Conservation (phyloP, 2,329 filamentous ascomycete genomes). For the Claviceps sp. region DNA sequence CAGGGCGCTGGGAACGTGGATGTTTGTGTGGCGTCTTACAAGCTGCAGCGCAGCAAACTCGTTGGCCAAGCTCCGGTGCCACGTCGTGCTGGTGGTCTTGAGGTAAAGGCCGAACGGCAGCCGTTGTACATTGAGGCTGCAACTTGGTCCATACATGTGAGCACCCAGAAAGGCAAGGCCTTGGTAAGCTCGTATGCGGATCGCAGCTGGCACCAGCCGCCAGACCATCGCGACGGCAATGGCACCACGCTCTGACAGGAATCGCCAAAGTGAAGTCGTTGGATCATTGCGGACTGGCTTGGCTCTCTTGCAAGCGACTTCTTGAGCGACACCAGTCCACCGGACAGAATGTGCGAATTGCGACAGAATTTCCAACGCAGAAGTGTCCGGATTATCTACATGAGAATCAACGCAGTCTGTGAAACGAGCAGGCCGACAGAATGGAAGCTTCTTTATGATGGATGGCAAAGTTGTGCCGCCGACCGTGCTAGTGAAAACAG, state of each 20-base stretch:
- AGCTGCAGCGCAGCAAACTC: slow-evolving; percentile 3
- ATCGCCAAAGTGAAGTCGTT: background rate
- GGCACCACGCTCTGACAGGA: background rate
- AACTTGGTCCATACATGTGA: slow-evolving; percentile 7
- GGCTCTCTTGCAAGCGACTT: background rate
- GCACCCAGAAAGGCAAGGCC: background rate
- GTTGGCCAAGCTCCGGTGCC: slow-evolving; percentile 1
- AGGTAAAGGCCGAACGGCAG: slow-evolving; percentile 11
- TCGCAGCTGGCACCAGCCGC: background rate
- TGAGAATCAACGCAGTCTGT: background rate
- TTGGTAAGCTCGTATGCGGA: slow-evolving; percentile 1
- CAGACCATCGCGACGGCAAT: background rate
- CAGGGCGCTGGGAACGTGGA: slow-evolving; percentile 1
- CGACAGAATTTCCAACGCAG: background rate
- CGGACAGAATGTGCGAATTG: background rate
- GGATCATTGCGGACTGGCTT: background rate
- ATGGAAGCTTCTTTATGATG: background rate
- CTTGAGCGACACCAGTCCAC: background rate
- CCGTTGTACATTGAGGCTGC: slow-evolving; percentile 8
- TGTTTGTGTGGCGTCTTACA: slow-evolving; percentile 1
- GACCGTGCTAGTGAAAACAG: background rate
- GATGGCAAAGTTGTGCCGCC: background rate
- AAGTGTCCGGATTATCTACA: background rate
- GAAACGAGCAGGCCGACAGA: background rate
- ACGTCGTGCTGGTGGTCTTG: background rate